A percentile compares a stretch with the other conserved stretches of the same genome.
Evolutionary conservation across 352 stramenopile genomes (phyloP).

Genomic region (Phytophthora crassamura): DNA sequence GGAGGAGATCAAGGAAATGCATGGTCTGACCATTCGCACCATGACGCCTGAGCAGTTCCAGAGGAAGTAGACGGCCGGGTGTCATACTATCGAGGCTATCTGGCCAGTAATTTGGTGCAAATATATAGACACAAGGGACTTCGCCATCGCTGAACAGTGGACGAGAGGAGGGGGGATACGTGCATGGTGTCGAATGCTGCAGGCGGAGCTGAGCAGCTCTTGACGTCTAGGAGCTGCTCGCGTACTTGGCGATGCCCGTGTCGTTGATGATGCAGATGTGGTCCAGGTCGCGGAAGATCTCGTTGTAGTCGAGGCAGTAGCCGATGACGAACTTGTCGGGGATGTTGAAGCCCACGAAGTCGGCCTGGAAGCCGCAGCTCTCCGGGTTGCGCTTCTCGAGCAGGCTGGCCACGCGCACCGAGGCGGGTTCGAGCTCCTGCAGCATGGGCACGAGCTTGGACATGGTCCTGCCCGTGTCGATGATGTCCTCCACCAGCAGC

Average conservation of each 20-base stretch:
- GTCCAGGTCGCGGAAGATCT: conserved; percentile 95
- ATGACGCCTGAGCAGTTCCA: conserved; percentile 82
- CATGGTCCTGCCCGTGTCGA: conserved; percentile 97
- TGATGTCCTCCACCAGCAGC: conserved; percentile 97
- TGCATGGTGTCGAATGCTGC: conserved; percentile 1
- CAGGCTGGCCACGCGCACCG: conserved; percentile 91
- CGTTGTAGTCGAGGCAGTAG: conserved; percentile 98
- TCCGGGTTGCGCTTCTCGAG: conserved; percentile 94
- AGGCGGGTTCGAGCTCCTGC: conserved; percentile 76
- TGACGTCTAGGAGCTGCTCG: conserved; percentile 49
- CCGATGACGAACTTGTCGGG: conserved; percentile 96
- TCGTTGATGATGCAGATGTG: conserved; percentile 97
- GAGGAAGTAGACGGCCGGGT: conserved; percentile 53
- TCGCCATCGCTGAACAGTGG: conserved; percentile 1
- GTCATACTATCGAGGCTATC: background rate
- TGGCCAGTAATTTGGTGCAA: conserved; percentile 8
- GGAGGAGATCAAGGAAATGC: conserved; percentile 88
- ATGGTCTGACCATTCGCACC: conserved; percentile 84
- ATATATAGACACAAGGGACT: conserved; percentile 28
- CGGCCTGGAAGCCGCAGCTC: conserved; percentile 90
- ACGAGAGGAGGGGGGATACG: background rate
- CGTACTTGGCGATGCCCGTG: conserved; percentile 90
- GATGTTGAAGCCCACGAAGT: conserved; percentile 97
- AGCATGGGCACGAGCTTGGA: conserved; percentile 91
- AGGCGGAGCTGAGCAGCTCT: background rate